Percentiles rank a stretch among this genome's conserved stretches.
These are phyloP conservation scores for Paulownia fortunei DNA, from an alignment of 257 asterid species.

Conservation along the genomic window DNA sequence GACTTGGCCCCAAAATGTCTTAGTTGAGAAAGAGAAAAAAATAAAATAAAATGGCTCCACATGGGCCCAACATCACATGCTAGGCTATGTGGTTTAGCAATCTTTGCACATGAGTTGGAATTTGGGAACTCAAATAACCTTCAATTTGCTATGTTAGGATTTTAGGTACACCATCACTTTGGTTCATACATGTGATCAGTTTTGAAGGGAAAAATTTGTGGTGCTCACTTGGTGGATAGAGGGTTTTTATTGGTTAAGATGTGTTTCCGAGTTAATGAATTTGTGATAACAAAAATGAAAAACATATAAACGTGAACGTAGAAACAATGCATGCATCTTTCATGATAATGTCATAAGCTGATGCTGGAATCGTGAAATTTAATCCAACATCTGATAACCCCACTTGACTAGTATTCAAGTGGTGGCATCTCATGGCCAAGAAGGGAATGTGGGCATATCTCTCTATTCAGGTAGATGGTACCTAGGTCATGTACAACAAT, in stretches of 20 bases:
- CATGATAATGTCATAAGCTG: not conserved
- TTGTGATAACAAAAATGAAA: not conserved
- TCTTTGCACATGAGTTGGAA: conserved; percentile 34
- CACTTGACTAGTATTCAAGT: not conserved
- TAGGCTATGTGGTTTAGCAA: conserved; percentile 27
- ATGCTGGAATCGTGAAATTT: too few species aligned
- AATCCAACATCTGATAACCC: too few species aligned
- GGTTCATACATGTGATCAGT: conserved; percentile 1
- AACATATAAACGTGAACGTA: not conserved
- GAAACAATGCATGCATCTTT: not conserved
- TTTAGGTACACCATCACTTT: not conserved
- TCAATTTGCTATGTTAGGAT: conserved; percentile 17
- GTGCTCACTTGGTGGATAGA: conserved; percentile 23
- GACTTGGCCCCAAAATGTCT: conserved; percentile 38
- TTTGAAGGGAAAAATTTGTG: not conserved
- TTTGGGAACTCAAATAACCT: conserved; percentile 1
- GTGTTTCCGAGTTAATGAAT: not conserved
- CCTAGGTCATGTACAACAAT: not conserved
- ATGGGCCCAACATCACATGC: conserved; percentile 68
- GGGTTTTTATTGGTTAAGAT: not conserved
- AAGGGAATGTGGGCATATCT: not conserved
- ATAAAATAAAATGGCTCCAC: conserved; percentile 28
- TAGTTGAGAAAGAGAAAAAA: too few species aligned
- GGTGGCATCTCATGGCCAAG: not conserved
- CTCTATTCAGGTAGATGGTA: not conserved